phyloP scores from a whole-genome alignment of 2,329 filamentous ascomycete species.

The Lasiodiplodia sp. region DNA sequence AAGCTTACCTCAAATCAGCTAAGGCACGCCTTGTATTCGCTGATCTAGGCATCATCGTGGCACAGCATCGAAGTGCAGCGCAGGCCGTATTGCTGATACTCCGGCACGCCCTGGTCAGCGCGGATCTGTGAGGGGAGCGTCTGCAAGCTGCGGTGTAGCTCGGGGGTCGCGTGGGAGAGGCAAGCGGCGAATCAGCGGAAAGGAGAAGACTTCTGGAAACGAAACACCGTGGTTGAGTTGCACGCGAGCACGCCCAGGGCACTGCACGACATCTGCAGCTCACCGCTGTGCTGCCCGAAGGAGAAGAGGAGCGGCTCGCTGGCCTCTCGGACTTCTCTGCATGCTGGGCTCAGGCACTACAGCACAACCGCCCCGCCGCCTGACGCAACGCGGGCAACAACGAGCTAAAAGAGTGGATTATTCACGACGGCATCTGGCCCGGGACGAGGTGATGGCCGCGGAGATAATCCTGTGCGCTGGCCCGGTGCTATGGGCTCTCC shows the following conservation, averaged over 20 bases:
- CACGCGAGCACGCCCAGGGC: conserved; percentile 1
- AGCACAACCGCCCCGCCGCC: not conserved
- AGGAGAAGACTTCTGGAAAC: conserved; percentile 5
- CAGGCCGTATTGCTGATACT: not conserved
- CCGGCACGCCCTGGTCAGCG: not conserved
- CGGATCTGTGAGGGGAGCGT: not conserved
- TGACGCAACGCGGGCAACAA: not conserved
- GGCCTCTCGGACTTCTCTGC: not conserved
- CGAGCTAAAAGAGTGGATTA: conserved; percentile 7
- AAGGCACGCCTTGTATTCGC: not conserved
- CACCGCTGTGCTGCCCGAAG: not conserved
- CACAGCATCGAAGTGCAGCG: not conserved
- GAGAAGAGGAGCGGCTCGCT: not conserved
- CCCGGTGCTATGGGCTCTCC: not conserved
- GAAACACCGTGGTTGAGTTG: not conserved
- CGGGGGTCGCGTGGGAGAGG: not conserved
- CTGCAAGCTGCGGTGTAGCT: conserved; percentile 1
- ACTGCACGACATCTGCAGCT: conserved; percentile 17
- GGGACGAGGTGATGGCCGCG: not conserved
- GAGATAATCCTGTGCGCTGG: conserved; percentile 10
- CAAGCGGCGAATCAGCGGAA: not conserved
- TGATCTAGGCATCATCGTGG: not conserved
- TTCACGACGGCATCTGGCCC: not conserved
- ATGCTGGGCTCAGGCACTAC: not conserved
- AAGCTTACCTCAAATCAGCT: conserved; percentile 1